Percentiles rank a stretch among this genome's conserved stretches.
Evolutionary conservation across 2,329 filamentous ascomycete species (phyloP).

Genomic region (Camillea tinctor): DNA sequence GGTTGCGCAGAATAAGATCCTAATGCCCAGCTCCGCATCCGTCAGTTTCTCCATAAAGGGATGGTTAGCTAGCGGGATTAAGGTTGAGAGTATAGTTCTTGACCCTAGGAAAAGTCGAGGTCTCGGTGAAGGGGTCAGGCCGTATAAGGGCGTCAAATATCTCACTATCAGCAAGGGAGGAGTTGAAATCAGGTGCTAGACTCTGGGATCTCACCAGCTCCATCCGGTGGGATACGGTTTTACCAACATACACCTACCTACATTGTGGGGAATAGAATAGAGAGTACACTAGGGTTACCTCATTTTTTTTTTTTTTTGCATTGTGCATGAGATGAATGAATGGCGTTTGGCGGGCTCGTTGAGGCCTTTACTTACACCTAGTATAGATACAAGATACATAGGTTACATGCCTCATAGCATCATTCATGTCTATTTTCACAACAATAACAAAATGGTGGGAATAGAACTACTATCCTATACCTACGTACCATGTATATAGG

Average conservation of each 20-base stretch:
- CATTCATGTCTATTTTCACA: not conserved
- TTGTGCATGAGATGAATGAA: conserved; percentile 18
- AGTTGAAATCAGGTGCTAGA: conserved; percentile 60
- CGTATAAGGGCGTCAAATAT: conserved; percentile 98
- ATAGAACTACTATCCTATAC: too few relatives aligned
- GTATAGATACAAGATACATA: too few relatives aligned
- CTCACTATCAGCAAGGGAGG: conserved; percentile 71
- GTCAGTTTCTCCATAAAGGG: conserved; percentile 71
- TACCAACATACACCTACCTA: conserved; percentile 3
- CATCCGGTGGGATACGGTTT: not conserved
- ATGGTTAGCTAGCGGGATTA: conserved; percentile 66
- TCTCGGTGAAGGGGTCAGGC: conserved; percentile 82
- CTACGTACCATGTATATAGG: too few relatives aligned
- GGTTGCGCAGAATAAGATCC: conserved; percentile 66
- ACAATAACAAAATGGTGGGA: conserved; percentile 2
- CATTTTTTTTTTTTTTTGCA: too few relatives aligned
- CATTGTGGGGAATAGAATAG: too few relatives aligned
- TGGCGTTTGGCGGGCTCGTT: conserved; percentile 9
- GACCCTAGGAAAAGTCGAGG: conserved; percentile 81
- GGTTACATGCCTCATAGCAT: too few relatives aligned
- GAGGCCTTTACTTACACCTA: not conserved
- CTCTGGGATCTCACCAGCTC: not conserved
- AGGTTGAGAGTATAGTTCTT: conserved; percentile 65
- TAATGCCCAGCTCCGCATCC: conserved; percentile 78
- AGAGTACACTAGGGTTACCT: too few relatives aligned